phyloP scores from a whole-genome alignment of 2,329 filamentous ascomycete genomes.

The Nothophaeocryptopus gaeumannii region DNA sequence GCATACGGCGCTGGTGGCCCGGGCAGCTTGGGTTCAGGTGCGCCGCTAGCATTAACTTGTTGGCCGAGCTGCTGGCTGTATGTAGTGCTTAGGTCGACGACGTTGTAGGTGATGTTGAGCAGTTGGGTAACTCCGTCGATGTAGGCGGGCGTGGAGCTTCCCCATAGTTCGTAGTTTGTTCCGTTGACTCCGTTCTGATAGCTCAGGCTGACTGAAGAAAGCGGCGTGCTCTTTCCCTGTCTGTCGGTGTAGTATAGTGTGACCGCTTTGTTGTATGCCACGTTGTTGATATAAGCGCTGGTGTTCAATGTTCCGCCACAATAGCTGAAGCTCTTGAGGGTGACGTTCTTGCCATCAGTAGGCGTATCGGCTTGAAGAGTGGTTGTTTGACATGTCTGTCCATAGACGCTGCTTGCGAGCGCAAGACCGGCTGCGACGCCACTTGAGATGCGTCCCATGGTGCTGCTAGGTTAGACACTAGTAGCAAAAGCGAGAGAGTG shows the following conservation, averaged over 20 bases:
- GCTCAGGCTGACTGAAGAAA: conserved; percentile 26
- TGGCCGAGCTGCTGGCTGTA: conserved; percentile 27
- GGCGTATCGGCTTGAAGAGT: conserved; percentile 21
- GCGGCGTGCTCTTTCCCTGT: conserved; percentile 30
- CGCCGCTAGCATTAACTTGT: conserved; percentile 26
- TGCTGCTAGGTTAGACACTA: too few relatives aligned
- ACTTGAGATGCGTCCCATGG: too few relatives aligned
- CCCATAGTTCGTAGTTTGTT: conserved; percentile 31
- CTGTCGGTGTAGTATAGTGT: conserved; percentile 33
- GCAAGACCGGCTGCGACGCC: too few relatives aligned
- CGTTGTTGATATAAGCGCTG: conserved; percentile 29
- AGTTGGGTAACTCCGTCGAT: conserved; percentile 32
- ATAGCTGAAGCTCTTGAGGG: conserved; percentile 30
- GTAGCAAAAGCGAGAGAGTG: too few relatives aligned
- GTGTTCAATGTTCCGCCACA: conserved; percentile 31
- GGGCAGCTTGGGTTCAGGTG: conserved; percentile 23
- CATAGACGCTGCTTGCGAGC: too few relatives aligned
- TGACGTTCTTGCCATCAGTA: conserved; percentile 23
- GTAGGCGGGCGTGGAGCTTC: conserved; percentile 28
- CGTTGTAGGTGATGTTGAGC: conserved; percentile 33
- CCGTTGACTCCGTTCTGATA: conserved; percentile 27
- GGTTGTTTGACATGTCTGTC: conserved; percentile 25
- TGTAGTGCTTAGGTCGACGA: conserved; percentile 28
- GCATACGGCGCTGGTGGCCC: conserved; percentile 31
- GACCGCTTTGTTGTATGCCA: conserved; percentile 34